These are phyloP conservation scores for Lasiodiplodia sp. DNA, from an alignment of 2,329 filamentous ascomycete genomes.

Conservation along the genomic window DNA sequence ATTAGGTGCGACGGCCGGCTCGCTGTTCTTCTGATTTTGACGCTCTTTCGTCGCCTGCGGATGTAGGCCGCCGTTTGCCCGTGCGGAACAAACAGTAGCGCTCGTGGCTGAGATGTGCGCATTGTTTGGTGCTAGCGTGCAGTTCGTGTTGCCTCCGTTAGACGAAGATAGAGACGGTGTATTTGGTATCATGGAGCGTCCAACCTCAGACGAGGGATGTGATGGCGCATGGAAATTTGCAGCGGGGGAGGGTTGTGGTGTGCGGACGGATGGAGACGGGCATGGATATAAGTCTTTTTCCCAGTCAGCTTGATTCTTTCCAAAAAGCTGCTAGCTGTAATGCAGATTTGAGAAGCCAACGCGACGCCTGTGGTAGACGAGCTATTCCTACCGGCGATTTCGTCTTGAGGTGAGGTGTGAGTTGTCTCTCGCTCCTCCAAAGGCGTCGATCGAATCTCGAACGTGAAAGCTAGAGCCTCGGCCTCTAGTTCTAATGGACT, in stretches of 20 bases:
- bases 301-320: too few relatives aligned
- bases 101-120: neutral
- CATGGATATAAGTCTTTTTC: too few relatives aligned
- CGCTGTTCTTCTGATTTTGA: neutral
- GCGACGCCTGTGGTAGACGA: too few relatives aligned
- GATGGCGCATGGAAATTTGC: neutral
- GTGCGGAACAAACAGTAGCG: neutral
- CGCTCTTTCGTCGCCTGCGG: neutral
- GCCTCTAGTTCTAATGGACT: neutral
- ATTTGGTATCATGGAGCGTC: neutral
- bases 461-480: neutral
- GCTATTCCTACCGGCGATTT: too few relatives aligned
- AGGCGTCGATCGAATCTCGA: neutral
- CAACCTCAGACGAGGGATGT: too few relatives aligned
- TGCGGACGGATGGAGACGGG: neutral
- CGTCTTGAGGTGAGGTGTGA: neutral
- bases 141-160: neutral
- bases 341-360: too few relatives aligned
- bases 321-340: too few relatives aligned
- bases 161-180: neutral
- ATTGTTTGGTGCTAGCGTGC: neutral
- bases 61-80: neutral
- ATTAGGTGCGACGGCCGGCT: neutral
- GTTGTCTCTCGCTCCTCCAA: neutral
- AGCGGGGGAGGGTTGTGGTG: neutral